Evolutionary conservation across 1,284 basidiomycete genomes (phyloP), one percentile per base, ranked within the genome.

Genomic region (Rhodotorula glutinis): DNA sequence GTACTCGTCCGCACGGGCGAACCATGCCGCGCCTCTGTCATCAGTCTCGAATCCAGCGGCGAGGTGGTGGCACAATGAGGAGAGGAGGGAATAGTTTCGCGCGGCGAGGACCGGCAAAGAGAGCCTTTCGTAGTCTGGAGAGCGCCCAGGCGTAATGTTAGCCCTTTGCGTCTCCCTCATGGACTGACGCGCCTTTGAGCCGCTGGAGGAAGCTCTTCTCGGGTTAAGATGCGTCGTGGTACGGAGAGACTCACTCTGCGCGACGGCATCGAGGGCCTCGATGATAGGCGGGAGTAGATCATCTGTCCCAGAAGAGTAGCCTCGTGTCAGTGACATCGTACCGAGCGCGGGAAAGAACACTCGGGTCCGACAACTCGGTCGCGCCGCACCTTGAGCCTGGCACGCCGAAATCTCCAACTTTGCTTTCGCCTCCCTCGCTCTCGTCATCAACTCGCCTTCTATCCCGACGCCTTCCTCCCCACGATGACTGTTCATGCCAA

Each of bases 401-500:
- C 25, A 30, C n/a, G 40, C 51, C 2, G 53, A 43, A 13, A 57
- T 59, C 40, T 38, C 44, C 23, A 40, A 25, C 23, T 29, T 33
- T 16, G 44, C 62, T 47, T 52, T 56, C 10, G 58, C 38, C 56
- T 61, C 53, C 62, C 44, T 25, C 40, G 52, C 54, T 27, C 57
- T 40, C 11, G 29, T 52, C 57, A n/a, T 51, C 19, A 33, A 23
- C 52, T 54, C 52, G n/a, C 57, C 43, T 4, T 40, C 47, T 30
- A 16, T 10, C 27, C n/a, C 25, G 60, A 2, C 40, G 30, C 30
- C 47, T 16, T 41, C 55, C n/a, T 13, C 33, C 10, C 43, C 46
- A 4, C 38, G 44, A 44, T 46, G 19, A 38, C 33, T 38, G 51
- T 53, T n/a, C 38, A 11, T 51, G 13, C 33, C 41, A 38, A 19